Conservation (phyloP, 2,329 filamentous ascomycete species). For the Dichotomopilus funicola region DNA sequence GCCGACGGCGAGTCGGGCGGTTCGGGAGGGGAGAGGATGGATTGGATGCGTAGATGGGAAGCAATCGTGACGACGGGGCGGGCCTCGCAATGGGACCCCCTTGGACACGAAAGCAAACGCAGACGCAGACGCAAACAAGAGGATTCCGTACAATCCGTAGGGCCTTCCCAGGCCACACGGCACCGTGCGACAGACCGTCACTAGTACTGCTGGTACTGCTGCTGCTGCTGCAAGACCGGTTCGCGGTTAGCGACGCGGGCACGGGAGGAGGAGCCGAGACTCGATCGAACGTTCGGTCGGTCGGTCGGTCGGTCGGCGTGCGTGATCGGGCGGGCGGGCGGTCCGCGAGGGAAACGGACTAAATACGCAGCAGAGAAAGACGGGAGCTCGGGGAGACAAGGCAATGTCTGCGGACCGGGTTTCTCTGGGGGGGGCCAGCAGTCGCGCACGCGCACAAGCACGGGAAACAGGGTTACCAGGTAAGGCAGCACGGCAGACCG, state of each 20-base stretch:
- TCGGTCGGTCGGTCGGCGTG: too few species aligned
- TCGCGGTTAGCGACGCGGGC: slow-evolving; percentile 18
- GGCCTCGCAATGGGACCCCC: slow-evolving; percentile 34
- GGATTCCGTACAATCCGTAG: neutral
- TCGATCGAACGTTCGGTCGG: slow-evolving; percentile 15
- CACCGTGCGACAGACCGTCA: slow-evolving; percentile 17
- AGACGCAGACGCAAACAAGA: slow-evolving; percentile 5
- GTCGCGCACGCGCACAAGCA: neutral
- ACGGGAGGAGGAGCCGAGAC: slow-evolving; percentile 17
- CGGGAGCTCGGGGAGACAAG: too few species aligned
- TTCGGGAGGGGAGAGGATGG: slow-evolving; percentile 43
- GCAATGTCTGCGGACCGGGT: too few species aligned
- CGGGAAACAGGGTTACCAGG: neutral
- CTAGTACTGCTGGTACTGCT: too few species aligned
- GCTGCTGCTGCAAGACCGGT: slow-evolving; percentile 21
- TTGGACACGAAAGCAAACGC: slow-evolving; percentile 14
- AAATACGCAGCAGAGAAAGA: slow-evolving; percentile 13
- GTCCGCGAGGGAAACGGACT: slow-evolving; percentile 15
- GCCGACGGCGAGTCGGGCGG: slow-evolving; percentile 34
- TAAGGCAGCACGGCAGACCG: slow-evolving; percentile 6
- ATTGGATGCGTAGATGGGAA: slow-evolving; percentile 45
- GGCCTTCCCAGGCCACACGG: slow-evolving; percentile 20
- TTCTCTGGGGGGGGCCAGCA: neutral
- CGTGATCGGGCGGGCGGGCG: slow-evolving; percentile 3
- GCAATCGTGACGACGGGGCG: slow-evolving; percentile 43